phyloP scores from a whole-genome alignment of 2,329 filamentous ascomycete species.

The Cladophialophora immunda region DNA sequence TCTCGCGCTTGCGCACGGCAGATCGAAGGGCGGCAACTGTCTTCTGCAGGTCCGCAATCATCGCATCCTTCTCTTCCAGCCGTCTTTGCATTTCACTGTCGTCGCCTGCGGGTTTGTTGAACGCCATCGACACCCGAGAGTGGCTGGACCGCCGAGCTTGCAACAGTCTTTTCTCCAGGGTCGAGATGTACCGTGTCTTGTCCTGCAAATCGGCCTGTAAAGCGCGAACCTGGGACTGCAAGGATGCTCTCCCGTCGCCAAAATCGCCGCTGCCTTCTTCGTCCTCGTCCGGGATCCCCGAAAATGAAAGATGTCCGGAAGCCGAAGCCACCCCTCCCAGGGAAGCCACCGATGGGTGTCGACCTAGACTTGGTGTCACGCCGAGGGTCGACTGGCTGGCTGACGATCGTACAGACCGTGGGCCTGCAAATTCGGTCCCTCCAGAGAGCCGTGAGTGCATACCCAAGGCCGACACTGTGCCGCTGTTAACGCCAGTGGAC shows the following conservation, averaged over 20 bases:
- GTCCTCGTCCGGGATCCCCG: slow-evolving; percentile 55
- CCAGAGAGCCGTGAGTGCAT: slow-evolving; percentile 69
- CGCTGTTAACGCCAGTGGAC: slow-evolving; percentile 90
- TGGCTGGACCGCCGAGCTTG: slow-evolving; percentile 92
- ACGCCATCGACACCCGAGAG: slow-evolving; percentile 80
- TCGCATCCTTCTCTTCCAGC: slow-evolving; percentile 93
- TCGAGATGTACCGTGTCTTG: slow-evolving; percentile 95
- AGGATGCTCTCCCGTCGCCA: slow-evolving; percentile 83
- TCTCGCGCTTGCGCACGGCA: slow-evolving; percentile 84
- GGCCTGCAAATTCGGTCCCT: slow-evolving; percentile 45
- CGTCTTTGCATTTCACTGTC: slow-evolving; percentile 82
- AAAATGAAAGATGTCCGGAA: slow-evolving; percentile 45
- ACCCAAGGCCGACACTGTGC: slow-evolving; percentile 73
- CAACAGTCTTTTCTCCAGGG: slow-evolving; percentile 87
- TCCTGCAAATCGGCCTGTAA: slow-evolving; percentile 94
- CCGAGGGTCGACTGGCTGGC: slow-evolving; percentile 69
- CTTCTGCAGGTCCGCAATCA: slow-evolving; percentile 91
- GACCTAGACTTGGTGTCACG: slow-evolving; percentile 63
- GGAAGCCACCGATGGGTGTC: slow-evolving; percentile 74
- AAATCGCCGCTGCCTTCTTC: slow-evolving; percentile 81
- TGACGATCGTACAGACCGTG: slow-evolving; percentile 72
- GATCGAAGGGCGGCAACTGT: slow-evolving; percentile 89
- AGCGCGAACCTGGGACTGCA: slow-evolving; percentile 86
- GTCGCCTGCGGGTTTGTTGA: slow-evolving; percentile 74
- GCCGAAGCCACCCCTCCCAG: slow-evolving; percentile 53